Base-by-base conservation (phyloP, 1,284 basidiomycete species). In the Melampsora abietis-canadensis region DNA sequence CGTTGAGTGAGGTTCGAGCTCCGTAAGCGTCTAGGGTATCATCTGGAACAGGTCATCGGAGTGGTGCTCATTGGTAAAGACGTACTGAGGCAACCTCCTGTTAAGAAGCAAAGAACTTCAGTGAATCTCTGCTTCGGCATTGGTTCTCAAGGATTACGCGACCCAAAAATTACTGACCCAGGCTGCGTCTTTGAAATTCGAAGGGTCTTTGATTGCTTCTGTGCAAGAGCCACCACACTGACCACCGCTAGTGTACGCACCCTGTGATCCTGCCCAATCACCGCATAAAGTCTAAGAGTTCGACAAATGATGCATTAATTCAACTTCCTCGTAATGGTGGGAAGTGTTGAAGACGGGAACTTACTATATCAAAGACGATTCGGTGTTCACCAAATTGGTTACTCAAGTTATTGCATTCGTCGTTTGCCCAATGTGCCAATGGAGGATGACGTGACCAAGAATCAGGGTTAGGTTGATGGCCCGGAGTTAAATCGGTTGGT, bases 261-360 rank as follows among this genome's bases (percentile, higher is more conserved):
- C 92, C 0, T 85, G 84, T 0, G 82, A 76, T 66, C 88, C 87
- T 14, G 92, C 92, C 93, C 91, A 94, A 78, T 92, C 90, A 76
- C 92, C 92, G 79, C 91, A 92, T 66, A 89, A 83, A 72, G 83
- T 70, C 76, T 86, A 90, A 81, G 92, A 68, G 92, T 83, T 27
- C 88, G 77, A 91, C 80, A 30, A 82, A 81, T 77, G 90, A 44
- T 89, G 82, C 76, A 85, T 83, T 82, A 93, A 92, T 82, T 88
- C 88, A n/a, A 82, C 78, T 24, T 80, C 76, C 66, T 90, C 87
- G 78, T 90, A 83, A 82, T 92, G 92, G 14, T 84, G 83, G 46
- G 82, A 80, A 47, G 86, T 76, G 15, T 47, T 64, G 40, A 12
- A 40, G 14, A 24, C 6, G n/a, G 14, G 19, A n/a, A 59, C 67